Evolutionary conservation across 2,329 filamentous ascomycete genomes (phyloP).

Genomic region (Rhynchosporium graminicola): DNA sequence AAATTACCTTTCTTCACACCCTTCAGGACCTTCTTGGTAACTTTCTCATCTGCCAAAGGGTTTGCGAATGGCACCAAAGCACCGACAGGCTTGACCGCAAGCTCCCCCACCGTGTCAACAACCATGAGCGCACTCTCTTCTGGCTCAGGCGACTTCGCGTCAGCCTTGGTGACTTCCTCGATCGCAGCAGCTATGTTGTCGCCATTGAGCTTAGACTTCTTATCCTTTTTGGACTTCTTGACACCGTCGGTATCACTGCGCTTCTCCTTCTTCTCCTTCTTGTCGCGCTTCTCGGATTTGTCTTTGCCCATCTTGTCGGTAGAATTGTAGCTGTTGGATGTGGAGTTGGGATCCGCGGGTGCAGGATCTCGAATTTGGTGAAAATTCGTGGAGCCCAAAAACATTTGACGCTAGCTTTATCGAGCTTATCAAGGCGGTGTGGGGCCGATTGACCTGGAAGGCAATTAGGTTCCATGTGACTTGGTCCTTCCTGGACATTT

Average conservation of each 20-base stretch:
- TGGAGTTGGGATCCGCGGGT: conserved; percentile 3
- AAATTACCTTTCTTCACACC: conserved; percentile 58
- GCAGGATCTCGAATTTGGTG: conserved; percentile 1
- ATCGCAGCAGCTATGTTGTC: conserved; percentile 59
- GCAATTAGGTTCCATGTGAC: neutral
- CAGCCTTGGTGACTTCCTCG: conserved; percentile 63
- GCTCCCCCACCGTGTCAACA: conserved; percentile 44
- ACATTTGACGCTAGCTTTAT: conserved; percentile 15
- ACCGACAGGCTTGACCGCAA: conserved; percentile 49
- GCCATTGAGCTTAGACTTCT: conserved; percentile 44
- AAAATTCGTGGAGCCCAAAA: conserved; percentile 21
- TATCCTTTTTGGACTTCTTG: conserved; percentile 48
- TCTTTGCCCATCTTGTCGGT: conserved; percentile 39
- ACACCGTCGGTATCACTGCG: conserved; percentile 47
- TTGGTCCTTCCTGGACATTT: neutral
- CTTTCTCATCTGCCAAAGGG: conserved; percentile 79
- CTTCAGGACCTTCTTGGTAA: conserved; percentile 65
- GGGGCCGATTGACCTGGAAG: neutral
- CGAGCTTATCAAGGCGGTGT: conserved; percentile 16
- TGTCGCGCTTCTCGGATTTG: conserved; percentile 41
- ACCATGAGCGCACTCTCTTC: conserved; percentile 39
- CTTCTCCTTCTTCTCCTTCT: conserved; percentile 72
- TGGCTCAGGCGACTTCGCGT: conserved; percentile 46
- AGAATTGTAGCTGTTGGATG: conserved; percentile 11
- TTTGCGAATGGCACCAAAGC: conserved; percentile 82